Percentiles rank a stretch among this genome's conserved stretches.
Conservation (phyloP, 441 rosid species). For the Mallotus japonicus region DNA sequence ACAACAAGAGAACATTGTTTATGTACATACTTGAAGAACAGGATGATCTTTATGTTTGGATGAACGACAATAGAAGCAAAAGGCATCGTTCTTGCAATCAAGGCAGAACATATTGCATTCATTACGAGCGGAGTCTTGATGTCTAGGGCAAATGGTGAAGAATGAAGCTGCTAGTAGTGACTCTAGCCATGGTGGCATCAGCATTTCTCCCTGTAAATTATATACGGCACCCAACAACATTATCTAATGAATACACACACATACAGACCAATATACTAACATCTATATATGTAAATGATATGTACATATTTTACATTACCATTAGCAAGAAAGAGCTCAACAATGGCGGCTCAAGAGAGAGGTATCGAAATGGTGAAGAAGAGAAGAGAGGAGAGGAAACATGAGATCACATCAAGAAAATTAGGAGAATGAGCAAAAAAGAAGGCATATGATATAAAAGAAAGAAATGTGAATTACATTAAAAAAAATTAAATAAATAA, state of each 20-base stretch:
- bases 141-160: constrained; percentile 62
- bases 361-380: not conserved
- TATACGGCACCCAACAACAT: not conserved
- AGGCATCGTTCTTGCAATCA: constrained; percentile 59
- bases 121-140: constrained; percentile 51
- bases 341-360: not conserved
- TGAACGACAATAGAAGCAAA: constrained; percentile 82
- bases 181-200: constrained; percentile 76
- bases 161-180: constrained; percentile 51
- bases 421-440: constrained; percentile 2
- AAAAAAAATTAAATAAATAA: not conserved
- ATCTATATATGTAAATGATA: too few relatives aligned
- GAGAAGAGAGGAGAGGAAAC: not conserved
- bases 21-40: constrained; percentile 66
- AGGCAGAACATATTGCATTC: constrained; percentile 88
- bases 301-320: not conserved
- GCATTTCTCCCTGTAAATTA: constrained; percentile 36
- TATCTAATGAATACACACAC: not conserved
- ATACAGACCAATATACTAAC: too few relatives aligned
- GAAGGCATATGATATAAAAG: not conserved
- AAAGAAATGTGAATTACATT: not conserved
- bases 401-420: not conserved
- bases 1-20: too few relatives aligned
- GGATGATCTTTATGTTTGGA: constrained; percentile 66
- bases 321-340: not conserved